These are phyloP conservation scores for Fraxinus platypoda DNA, from an alignment of 305 asterid genomes.

Conservation along the genomic window DNA sequence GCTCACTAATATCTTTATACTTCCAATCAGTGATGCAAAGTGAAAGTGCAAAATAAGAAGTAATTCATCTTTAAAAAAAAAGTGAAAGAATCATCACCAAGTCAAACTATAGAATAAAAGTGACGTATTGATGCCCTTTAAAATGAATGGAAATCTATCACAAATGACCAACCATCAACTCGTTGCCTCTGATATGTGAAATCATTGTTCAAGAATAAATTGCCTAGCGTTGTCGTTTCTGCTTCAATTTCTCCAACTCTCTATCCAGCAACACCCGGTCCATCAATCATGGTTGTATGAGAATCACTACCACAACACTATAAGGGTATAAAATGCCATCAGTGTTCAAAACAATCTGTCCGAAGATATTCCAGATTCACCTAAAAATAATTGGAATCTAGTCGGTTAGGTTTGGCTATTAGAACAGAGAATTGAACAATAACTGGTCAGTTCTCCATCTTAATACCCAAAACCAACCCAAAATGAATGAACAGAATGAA, in stretches of 20 bases:
- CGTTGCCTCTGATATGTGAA: background rate
- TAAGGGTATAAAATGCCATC: constrained; percentile 76
- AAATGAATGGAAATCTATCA: background rate
- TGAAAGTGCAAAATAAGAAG: background rate
- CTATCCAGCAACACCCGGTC: constrained; percentile 83
- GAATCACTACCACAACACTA: constrained; percentile 86
- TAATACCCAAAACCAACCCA: too few species aligned
- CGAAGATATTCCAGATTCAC: constrained; percentile 87
- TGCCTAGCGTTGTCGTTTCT: constrained; percentile 60
- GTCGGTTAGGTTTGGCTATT: too few species aligned
- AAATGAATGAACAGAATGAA: too few species aligned
- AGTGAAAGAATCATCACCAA: background rate
- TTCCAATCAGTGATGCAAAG: background rate
- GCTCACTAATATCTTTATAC: constrained; percentile 37
- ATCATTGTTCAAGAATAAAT: background rate
- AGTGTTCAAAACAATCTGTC: constrained; percentile 73
- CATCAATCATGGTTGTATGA: constrained; percentile 86
- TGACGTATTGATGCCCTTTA: background rate
- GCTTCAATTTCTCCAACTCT: constrained; percentile 84
- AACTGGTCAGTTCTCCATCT: too few species aligned
- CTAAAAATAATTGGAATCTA: constrained; percentile 28
- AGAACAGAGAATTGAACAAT: too few species aligned
- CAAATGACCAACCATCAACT: background rate
- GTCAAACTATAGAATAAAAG: background rate
- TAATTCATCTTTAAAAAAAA: background rate